Evolutionary conservation across 2,329 filamentous ascomycete genomes (phyloP).

Genomic region (Lachnellula occidentalis): DNA sequence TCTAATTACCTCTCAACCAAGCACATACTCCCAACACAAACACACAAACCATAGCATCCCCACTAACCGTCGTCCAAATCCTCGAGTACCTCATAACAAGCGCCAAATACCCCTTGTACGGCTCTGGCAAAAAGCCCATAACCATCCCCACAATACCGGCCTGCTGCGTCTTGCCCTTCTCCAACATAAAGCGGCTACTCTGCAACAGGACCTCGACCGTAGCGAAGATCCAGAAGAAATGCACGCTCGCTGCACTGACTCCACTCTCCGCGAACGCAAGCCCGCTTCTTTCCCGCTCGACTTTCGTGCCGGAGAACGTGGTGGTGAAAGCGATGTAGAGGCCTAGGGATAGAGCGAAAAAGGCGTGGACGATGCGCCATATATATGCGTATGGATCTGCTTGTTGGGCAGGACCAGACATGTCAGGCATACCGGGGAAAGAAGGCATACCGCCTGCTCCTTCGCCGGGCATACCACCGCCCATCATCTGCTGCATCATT

Average conservation of each 20-base stretch:
- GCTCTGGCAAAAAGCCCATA: conserved; percentile 60
- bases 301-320: conserved; percentile 61
- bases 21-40: conserved; percentile 57
- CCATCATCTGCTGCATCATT: conserved; percentile 71
- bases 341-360: conserved; percentile 65
- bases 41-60: conserved; percentile 69
- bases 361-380: conserved; percentile 69
- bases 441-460: conserved; percentile 30
- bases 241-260: conserved; percentile 37
- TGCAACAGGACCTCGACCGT: conserved; percentile 70
- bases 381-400: conserved; percentile 44
- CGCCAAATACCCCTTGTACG: conserved; percentile 55
- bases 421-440: conserved; percentile 39
- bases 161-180: conserved; percentile 51
- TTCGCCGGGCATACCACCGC: conserved; percentile 34
- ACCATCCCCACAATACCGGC: conserved; percentile 59
- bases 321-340: conserved; percentile 65
- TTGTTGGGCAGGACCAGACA: conserved; percentile 30
- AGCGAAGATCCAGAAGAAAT: conserved; percentile 76
- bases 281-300: conserved; percentile 46
- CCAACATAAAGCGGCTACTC: conserved; percentile 64
- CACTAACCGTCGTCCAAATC: conserved; percentile 66
- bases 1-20: conserved; percentile 24
- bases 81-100: conserved; percentile 60
- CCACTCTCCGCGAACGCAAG: conserved; percentile 22